Percentiles rank a stretch among this genome's conserved stretches.
Evolutionary conservation across 208 protist genomes (phyloP).

Genomic region (Trypanosoma melophagium): DNA sequence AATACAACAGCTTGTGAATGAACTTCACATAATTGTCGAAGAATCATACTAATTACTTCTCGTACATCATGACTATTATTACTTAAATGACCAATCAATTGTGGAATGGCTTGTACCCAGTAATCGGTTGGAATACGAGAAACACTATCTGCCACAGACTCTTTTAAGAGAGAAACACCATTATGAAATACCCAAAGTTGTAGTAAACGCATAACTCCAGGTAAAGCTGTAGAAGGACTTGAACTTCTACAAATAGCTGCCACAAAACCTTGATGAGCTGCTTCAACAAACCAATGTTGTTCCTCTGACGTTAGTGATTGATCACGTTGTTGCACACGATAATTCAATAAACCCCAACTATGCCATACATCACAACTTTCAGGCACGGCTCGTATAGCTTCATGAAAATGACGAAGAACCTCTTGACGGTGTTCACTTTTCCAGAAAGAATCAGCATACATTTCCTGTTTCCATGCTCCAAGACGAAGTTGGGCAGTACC

Average conservation of each 20-base stretch:
- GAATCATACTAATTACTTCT: slow-evolving; percentile 94
- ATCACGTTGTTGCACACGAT: slow-evolving; percentile 91
- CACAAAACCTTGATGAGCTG: slow-evolving; percentile 96
- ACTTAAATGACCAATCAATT: slow-evolving; percentile 99
- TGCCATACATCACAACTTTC: slow-evolving; percentile 96
- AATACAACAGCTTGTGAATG: slow-evolving; percentile 99
- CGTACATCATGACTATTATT: slow-evolving; percentile 89
- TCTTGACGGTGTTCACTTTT: slow-evolving; percentile 66
- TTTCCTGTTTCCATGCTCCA: slow-evolving; percentile 86
- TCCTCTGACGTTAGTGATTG: slow-evolving; percentile 64
- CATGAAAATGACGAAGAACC: slow-evolving; percentile 78
- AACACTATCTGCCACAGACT: slow-evolving; percentile 93
- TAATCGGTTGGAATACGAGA: slow-evolving; percentile 95
- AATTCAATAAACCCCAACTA: slow-evolving; percentile 97
- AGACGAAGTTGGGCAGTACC: slow-evolving; percentile 77
- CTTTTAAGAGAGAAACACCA: slow-evolving; percentile 79
- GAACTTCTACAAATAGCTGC: slow-evolving; percentile 91
- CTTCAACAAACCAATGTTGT: slow-evolving; percentile 80
- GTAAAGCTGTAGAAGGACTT: slow-evolving; percentile 77
- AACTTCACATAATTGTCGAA: slow-evolving; percentile 92
- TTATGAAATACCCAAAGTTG: slow-evolving; percentile 98
- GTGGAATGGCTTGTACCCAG: slow-evolving; percentile 99
- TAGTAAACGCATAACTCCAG: slow-evolving; percentile 98
- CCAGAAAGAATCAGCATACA: slow-evolving; percentile 84
- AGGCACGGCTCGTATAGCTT: slow-evolving; percentile 78